Evolutionary conservation across 352 stramenopile species (phyloP).

Genomic region (Blastocystis sp.): DNA sequence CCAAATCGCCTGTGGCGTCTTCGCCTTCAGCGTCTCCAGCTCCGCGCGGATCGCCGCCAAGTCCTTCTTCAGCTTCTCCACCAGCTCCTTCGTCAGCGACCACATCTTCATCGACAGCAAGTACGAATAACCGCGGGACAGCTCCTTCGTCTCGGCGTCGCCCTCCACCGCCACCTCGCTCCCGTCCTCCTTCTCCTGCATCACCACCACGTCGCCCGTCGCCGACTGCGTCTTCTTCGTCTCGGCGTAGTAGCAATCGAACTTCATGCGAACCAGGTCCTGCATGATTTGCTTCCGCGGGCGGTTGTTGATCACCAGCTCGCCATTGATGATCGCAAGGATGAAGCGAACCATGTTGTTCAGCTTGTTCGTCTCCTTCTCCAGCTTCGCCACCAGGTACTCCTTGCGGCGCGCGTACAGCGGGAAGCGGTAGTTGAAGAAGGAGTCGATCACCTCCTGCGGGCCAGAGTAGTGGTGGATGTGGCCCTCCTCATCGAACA

Average conservation of each 20-base stretch:
- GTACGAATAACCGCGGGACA: slow-evolving; percentile 83
- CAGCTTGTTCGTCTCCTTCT: slow-evolving; percentile 83
- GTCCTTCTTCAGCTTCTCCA: slow-evolving; percentile 84
- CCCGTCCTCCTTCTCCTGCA: slow-evolving; percentile 74
- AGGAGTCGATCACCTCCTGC: slow-evolving; percentile 87
- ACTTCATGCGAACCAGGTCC: slow-evolving; percentile 83
- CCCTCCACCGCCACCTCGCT: slow-evolving; percentile 46
- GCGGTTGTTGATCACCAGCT: slow-evolving; percentile 87
- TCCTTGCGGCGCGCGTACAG: slow-evolving; percentile 88
- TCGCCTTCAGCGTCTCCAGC: slow-evolving; percentile 79
- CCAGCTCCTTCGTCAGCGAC: slow-evolving; percentile 86
- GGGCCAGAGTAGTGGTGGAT: slow-evolving; percentile 89
- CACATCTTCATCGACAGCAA: slow-evolving; percentile 89
- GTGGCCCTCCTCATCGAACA: slow-evolving; percentile 83
- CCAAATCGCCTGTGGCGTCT: slow-evolving; percentile 85
- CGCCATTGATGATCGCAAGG: slow-evolving; percentile 83
- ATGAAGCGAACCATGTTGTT: slow-evolving; percentile 93
- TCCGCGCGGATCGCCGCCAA: slow-evolving; percentile 82
- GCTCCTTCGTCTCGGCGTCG: slow-evolving; percentile 72
- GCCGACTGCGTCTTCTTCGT: slow-evolving; percentile 73
- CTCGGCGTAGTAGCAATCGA: slow-evolving; percentile 77
- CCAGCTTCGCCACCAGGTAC: slow-evolving; percentile 78
- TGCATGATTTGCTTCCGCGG: slow-evolving; percentile 86
- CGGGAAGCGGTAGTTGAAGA: slow-evolving; percentile 85
- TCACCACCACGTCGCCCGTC: slow-evolving; percentile 74